Conservation (phyloP, 1,284 basidiomycete genomes). For the Stygiomarasmius scandens region DNA sequence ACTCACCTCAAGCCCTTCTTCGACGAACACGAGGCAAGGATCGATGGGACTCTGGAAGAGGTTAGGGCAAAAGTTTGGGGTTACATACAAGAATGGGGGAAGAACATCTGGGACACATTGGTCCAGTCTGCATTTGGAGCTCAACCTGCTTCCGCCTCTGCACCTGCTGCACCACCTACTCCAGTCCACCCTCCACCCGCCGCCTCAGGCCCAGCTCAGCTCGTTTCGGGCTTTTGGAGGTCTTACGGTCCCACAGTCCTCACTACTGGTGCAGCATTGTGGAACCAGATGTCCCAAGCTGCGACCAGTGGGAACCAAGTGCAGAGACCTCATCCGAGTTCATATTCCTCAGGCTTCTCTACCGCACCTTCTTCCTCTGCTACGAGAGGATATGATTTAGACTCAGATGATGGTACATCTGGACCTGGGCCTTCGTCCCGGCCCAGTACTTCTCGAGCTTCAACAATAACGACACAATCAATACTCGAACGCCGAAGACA, state of each 20-base stretch:
- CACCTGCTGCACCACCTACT: constrained; percentile 38
- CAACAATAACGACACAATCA: constrained; percentile 29
- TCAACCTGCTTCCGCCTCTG: constrained; percentile 32
- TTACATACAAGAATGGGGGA: constrained; percentile 66
- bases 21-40: constrained; percentile 73
- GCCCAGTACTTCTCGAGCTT: constrained; percentile 10
- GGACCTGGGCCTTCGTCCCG: constrained; percentile 11
- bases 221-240: constrained; percentile 68
- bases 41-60: constrained; percentile 74
- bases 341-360: neutral
- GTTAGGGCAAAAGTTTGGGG: constrained; percentile 60
- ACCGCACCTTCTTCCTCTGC: neutral
- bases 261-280: constrained; percentile 62
- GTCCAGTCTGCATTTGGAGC: constrained; percentile 39
- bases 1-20: constrained; percentile 81
- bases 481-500: constrained; percentile 50
- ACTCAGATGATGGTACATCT: constrained; percentile 5
- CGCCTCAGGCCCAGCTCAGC: constrained; percentile 62
- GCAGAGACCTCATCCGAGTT: constrained; percentile 19
- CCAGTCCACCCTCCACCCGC: constrained; percentile 44
- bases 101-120: constrained; percentile 64
- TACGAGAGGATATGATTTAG: constrained; percentile 10
- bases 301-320: constrained; percentile 19
- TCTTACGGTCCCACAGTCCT: constrained; percentile 75
- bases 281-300: constrained; percentile 49